Conservation (phyloP, 352 stramenopile species). For the Globisporangium megalacanthum region DNA sequence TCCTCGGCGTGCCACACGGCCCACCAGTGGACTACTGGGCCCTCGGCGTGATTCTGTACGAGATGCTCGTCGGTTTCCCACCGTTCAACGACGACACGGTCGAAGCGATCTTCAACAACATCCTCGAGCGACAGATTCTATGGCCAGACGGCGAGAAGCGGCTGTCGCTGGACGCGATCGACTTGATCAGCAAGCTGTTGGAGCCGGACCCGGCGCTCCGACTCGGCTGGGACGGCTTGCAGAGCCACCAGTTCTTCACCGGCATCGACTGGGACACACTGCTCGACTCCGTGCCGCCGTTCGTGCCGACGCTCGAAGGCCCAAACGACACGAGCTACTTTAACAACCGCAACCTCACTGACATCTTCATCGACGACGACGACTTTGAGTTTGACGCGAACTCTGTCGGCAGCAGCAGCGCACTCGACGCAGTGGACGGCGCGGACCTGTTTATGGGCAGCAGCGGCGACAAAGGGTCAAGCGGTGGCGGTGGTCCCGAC, state of each 20-base stretch:
- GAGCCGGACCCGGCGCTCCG: slow-evolving; percentile 61
- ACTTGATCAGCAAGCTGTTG: slow-evolving; percentile 79
- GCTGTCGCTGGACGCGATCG: slow-evolving; percentile 70
- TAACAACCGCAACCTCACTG: slow-evolving; percentile 84
- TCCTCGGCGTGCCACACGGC: slow-evolving; percentile 60
- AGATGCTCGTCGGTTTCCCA: slow-evolving; percentile 86
- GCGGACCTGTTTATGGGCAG: slow-evolving; percentile 3
- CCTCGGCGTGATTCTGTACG: slow-evolving; percentile 88
- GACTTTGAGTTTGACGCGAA: slow-evolving; percentile 54
- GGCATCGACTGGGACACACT: slow-evolving; percentile 82
- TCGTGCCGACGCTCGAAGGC: slow-evolving; percentile 82
- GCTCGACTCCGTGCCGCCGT: slow-evolving; percentile 70
- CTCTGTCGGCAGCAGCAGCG: slow-evolving; percentile 27
- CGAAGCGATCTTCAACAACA: slow-evolving; percentile 85
- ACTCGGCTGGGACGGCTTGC: slow-evolving; percentile 63
- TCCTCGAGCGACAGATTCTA: slow-evolving; percentile 75
- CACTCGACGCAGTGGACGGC: slow-evolving; percentile 1
- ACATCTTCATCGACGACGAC: slow-evolving; percentile 82
- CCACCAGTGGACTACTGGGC: slow-evolving; percentile 87
- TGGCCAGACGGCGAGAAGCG: slow-evolving; percentile 88
- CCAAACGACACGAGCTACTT: slow-evolving; percentile 89
- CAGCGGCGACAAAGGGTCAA: slow-evolving; percentile 1
- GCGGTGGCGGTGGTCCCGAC: not conserved
- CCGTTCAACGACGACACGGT: slow-evolving; percentile 89
- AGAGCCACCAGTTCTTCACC: slow-evolving; percentile 62